Percentiles rank a stretch among this genome's conserved stretches.
Conservation (phyloP, 805 yeast species). For the Groenewaldozyma tartarivorans region DNA sequence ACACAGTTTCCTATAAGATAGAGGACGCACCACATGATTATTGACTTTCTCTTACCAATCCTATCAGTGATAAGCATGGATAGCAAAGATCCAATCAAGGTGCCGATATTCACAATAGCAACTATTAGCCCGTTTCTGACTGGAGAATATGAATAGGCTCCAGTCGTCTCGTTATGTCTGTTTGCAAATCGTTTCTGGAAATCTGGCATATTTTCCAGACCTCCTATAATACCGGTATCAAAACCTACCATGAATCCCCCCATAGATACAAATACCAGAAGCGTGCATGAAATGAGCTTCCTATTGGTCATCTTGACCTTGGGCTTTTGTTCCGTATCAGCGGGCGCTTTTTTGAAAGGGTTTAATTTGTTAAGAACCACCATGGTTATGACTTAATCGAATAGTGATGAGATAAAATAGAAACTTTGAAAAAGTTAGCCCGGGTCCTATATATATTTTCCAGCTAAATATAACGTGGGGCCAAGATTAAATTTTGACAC, state of each 20-base stretch:
- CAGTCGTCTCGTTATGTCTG: not conserved
- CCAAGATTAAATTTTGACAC: too few relatives aligned
- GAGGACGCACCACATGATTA: constrained; percentile 46
- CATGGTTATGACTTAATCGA: too few relatives aligned
- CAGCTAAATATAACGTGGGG: too few relatives aligned
- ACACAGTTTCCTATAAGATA: constrained; percentile 52
- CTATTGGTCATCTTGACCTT: not conserved
- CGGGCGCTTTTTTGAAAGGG: not conserved
- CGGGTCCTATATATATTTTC: too few relatives aligned
- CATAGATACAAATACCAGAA: constrained; percentile 2
- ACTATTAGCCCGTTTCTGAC: constrained; percentile 1
- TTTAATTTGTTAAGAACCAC: not conserved
- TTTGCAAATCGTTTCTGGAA: constrained; percentile 1
- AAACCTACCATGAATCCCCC: constrained; percentile 2
- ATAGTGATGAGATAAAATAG: too few relatives aligned
- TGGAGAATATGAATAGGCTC: not conserved
- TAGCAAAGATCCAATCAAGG: constrained; percentile 62
- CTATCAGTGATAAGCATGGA: constrained; percentile 53
- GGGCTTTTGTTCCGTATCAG: not conserved
- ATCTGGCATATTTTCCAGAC: constrained; percentile 2
- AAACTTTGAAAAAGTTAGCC: too few relatives aligned
- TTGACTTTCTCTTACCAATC: constrained; percentile 56
- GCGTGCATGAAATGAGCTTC: not conserved
- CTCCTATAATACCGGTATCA: constrained; percentile 2
- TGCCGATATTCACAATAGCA: constrained; percentile 37